Evolutionary conservation across 2,329 filamentous ascomycete species (phyloP).

Genomic region (Nemania diffusa): DNA sequence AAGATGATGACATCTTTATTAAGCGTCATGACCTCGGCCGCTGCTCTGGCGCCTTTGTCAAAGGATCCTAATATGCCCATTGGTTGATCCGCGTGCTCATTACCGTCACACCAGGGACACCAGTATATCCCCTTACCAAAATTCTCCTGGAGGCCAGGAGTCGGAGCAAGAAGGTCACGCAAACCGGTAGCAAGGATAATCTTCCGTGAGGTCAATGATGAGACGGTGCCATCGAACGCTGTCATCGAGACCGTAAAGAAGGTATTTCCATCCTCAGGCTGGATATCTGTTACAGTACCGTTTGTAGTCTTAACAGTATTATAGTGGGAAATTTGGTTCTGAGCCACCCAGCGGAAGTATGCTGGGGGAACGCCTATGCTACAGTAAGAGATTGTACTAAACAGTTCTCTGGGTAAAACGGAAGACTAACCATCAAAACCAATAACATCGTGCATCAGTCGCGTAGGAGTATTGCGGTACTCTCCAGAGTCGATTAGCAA

Average conservation of each 20-base stretch:
- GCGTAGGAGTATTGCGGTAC: constrained; percentile 66
- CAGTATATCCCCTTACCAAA: constrained; percentile 70
- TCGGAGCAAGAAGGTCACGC: constrained; percentile 62
- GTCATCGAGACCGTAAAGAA: constrained; percentile 57
- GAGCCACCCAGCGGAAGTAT: constrained; percentile 64
- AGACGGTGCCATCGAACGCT: constrained; percentile 39
- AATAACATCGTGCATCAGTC: constrained; percentile 70
- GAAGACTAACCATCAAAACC: constrained; percentile 63
- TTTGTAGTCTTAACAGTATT: constrained; percentile 61
- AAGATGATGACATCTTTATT: constrained; percentile 66
- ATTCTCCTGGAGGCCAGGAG: constrained; percentile 63
- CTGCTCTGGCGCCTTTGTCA: constrained; percentile 54
- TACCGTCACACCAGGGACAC: constrained; percentile 73
- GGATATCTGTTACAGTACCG: constrained; percentile 60
- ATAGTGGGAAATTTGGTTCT: constrained; percentile 63
- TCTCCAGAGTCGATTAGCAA: constrained; percentile 67
- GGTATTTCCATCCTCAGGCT: constrained; percentile 41
- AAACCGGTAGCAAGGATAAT: constrained; percentile 68
- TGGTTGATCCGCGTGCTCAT: constrained; percentile 68
- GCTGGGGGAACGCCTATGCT: constrained; percentile 61
- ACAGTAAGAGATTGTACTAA: background rate
- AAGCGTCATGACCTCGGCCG: constrained; percentile 64
- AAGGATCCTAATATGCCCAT: constrained; percentile 64
- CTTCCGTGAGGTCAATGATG: constrained; percentile 60
- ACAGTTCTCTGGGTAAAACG: background rate